Evolutionary conservation across 495 filamentous ascomycete genomes (phyloP).

Genomic region (Penicillium verhagenii): DNA sequence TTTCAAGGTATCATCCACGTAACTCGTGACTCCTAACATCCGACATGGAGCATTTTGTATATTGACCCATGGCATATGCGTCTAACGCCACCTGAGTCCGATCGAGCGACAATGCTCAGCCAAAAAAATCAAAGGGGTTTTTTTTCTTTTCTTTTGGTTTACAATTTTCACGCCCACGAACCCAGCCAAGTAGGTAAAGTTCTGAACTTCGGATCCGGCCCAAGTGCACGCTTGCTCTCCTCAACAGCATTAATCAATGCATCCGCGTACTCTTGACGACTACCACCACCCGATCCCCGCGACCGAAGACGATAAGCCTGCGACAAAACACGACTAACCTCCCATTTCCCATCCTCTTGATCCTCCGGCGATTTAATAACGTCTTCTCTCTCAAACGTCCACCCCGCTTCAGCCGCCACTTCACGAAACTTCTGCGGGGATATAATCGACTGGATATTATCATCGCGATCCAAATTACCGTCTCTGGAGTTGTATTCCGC

Average conservation of each 20-base stretch:
- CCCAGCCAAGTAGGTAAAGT: background rate
- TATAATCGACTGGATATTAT: slow-evolving; percentile 47
- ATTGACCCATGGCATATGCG: too few relatives aligned
- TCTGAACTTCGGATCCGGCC: background rate
- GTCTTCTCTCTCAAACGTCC: slow-evolving; percentile 28
- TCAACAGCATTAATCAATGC: background rate
- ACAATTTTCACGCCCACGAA: background rate
- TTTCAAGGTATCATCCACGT: too few relatives aligned
- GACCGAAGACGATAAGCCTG: background rate
- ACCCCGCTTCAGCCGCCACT: slow-evolving; percentile 23
- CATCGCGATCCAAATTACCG: slow-evolving; percentile 11
- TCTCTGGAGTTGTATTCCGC: slow-evolving; percentile 18
- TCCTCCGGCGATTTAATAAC: slow-evolving; percentile 29
- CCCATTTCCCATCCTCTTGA: slow-evolving; percentile 48
- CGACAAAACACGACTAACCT: slow-evolving; percentile 34
- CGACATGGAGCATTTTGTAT: too few relatives aligned
- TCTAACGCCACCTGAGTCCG: too few relatives aligned
- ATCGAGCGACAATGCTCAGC: too few relatives aligned
- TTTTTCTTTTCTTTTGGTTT: too few relatives aligned
- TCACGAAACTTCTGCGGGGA: slow-evolving; percentile 30
- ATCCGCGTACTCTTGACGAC: background rate
- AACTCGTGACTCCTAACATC: too few relatives aligned
- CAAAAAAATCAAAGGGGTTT: too few relatives aligned
- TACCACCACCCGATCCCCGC: background rate
- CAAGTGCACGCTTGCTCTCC: background rate